phyloP scores from a whole-genome alignment of 148 eudicot genomes.

The Amaranthus hypochondriacus region DNA sequence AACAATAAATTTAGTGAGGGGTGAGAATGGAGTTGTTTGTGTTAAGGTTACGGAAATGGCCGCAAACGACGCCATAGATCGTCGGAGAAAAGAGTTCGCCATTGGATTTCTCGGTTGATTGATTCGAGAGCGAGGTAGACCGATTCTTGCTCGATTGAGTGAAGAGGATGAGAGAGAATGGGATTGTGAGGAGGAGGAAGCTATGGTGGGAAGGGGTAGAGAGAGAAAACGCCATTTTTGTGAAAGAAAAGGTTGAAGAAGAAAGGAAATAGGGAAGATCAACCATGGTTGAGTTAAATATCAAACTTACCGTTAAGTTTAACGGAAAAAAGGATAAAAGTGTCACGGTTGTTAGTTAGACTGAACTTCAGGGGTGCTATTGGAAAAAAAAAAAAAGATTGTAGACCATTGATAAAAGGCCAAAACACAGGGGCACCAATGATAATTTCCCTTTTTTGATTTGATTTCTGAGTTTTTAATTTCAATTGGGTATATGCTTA shows the following conservation, averaged over 20 bases:
- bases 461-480: too few species aligned
- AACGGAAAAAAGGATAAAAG: too few species aligned
- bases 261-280: background rate
- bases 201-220: slow-evolving; percentile 7
- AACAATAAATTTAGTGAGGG: slow-evolving; percentile 33
- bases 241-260: background rate
- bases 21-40: slow-evolving; percentile 6
- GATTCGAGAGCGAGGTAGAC: slow-evolving; percentile 62
- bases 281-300: too few species aligned
- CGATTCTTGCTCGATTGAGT: slow-evolving; percentile 55
- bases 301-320: too few species aligned
- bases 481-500: too few species aligned
- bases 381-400: too few species aligned
- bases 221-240: slow-evolving; percentile 12
- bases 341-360: too few species aligned
- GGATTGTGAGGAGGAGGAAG: slow-evolving; percentile 16
- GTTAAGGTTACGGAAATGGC: slow-evolving; percentile 25
- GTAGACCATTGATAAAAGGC: too few species aligned
- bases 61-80: slow-evolving; percentile 86
- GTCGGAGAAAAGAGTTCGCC: slow-evolving; percentile 66
- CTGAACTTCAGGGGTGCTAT: too few species aligned
- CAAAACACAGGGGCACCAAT: too few species aligned
- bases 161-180: slow-evolving; percentile 34
- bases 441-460: too few species aligned
- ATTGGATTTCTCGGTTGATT: slow-evolving; percentile 52